Percentiles rank a stretch among this genome's conserved stretches.
Evolutionary conservation across 2,329 filamentous ascomycete species (phyloP).

Genomic region (Cladophialophora yegresii): DNA sequence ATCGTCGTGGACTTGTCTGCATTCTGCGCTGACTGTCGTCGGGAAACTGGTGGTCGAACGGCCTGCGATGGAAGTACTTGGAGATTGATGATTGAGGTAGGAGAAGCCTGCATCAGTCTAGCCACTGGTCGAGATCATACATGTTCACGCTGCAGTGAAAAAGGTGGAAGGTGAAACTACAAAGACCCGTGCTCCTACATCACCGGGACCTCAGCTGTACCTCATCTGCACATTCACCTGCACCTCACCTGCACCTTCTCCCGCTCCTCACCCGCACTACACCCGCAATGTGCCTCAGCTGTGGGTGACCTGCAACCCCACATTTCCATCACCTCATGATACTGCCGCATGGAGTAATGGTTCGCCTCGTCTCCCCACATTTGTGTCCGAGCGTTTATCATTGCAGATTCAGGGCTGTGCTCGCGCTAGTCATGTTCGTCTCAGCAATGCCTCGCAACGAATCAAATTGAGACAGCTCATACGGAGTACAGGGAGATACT

Average conservation of each 20-base stretch:
- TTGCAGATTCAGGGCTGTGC: not conserved
- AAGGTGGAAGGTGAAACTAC: not conserved
- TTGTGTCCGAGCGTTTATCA: not conserved
- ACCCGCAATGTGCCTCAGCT: no score
- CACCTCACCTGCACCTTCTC: no score
- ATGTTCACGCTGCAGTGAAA: not conserved
- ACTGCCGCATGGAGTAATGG: not conserved
- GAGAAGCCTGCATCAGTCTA: slow-evolving; percentile 7
- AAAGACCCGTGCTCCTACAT: not conserved
- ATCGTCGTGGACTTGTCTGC: slow-evolving; percentile 6
- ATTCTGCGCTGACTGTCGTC: not conserved
- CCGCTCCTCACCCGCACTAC: not conserved
- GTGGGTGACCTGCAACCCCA: not conserved
- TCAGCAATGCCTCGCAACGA: no score
- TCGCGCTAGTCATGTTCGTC: no score
- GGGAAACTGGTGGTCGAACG: not conserved
- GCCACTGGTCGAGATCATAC: not conserved
- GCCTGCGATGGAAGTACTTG: not conserved
- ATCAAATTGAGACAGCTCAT: no score
- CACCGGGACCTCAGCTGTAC: not conserved
- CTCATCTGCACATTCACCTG: not conserved
- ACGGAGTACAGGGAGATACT: not conserved
- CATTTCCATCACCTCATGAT: not conserved
- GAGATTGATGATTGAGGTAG: not conserved
- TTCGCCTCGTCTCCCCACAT: not conserved